Percentiles rank a stretch among this genome's conserved stretches.
Conservation (phyloP, 129 eudicot species). For the Flaveria sonorensis region DNA sequence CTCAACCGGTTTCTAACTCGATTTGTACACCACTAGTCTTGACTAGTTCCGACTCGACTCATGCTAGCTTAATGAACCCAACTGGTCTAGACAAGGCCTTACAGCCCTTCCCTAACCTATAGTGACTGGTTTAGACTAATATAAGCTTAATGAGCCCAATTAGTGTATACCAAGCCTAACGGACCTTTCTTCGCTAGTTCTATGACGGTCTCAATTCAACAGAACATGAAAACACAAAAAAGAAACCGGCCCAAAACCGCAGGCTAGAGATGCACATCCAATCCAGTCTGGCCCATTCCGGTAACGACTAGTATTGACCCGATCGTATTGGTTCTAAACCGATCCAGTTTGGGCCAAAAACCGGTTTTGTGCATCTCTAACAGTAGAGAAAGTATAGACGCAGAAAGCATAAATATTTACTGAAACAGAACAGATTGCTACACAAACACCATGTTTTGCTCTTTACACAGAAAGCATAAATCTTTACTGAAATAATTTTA, state of each 20-base stretch:
- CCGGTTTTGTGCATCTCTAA: not conserved
- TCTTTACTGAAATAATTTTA: conserved; percentile 21
- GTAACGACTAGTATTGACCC: no score
- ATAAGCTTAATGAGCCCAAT: not conserved
- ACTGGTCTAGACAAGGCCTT: not conserved
- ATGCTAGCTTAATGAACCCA: not conserved
- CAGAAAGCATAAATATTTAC: conserved; percentile 3
- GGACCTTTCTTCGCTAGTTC: not conserved
- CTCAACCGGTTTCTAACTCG: no score
- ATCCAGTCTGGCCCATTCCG: no score
- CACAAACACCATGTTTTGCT: conserved; percentile 37
- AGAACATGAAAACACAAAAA: not conserved
- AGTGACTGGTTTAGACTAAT: not conserved
- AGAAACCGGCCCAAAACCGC: conserved; percentile 4
- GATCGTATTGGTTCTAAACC: no score
- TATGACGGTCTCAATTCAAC: not conserved
- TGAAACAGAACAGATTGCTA: conserved; percentile 29
- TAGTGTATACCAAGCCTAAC: not conserved
- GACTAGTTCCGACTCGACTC: no score
- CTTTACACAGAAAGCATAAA: conserved; percentile 4
- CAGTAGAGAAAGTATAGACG: not conserved
- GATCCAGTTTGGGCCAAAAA: no score
- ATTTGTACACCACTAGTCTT: no score
- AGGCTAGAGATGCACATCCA: no score
- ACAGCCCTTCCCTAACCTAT: not conserved